A percentile compares a stretch with the other conserved stretches of the same genome.
Conservation (phyloP, 805 yeast species). For the Jamesozyma gamospora region DNA sequence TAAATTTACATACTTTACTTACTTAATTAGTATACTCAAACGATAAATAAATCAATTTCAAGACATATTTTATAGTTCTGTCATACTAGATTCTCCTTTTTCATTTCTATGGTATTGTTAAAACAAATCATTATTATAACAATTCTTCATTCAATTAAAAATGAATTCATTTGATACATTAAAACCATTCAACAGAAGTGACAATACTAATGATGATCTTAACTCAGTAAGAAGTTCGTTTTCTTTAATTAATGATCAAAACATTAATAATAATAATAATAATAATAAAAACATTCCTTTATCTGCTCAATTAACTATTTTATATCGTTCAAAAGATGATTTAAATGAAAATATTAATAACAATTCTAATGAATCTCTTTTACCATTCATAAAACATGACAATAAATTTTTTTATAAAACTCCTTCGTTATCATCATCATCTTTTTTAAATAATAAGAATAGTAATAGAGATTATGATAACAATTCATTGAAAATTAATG, state of each 20-base stretch:
- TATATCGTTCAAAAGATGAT: conserved; percentile 1
- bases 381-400: background rate
- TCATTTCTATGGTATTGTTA: too few species aligned
- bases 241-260: too few species aligned
- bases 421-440: too few species aligned
- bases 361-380: background rate
- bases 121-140: too few species aligned
- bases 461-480: background rate
- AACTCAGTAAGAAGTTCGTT: background rate
- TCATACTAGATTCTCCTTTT: too few species aligned
- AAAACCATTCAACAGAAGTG: background rate
- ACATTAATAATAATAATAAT: too few species aligned
- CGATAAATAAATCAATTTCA: too few species aligned
- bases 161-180: background rate
- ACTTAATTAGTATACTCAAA: too few species aligned
- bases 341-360: background rate
- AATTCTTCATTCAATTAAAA: background rate
- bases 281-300: conserved; percentile 4
- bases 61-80: too few species aligned
- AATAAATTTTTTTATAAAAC: too few species aligned
- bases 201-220: background rate
- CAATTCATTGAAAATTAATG: background rate
- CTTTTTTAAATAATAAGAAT: background rate
- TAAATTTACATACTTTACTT: too few species aligned
- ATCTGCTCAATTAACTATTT: conserved; percentile 7